Conservation (phyloP, 2,329 filamentous ascomycete genomes). For the Penicillium carneum region DNA sequence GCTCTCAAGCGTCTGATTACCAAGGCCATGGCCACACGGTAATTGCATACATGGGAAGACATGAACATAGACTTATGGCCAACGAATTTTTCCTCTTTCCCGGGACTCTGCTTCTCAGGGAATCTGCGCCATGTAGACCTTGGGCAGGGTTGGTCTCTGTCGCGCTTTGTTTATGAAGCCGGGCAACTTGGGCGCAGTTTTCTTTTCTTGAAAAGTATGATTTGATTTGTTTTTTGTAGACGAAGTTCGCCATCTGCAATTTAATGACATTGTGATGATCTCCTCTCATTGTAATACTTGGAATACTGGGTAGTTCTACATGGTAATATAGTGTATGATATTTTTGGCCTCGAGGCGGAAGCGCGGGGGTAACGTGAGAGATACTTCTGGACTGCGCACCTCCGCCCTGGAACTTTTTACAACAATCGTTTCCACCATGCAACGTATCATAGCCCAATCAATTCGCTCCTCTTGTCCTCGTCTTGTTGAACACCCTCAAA, state of each 20-base stretch:
- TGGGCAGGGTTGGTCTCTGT: slow-evolving; percentile 35
- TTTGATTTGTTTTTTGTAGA: slow-evolving; percentile 37
- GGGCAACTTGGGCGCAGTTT: slow-evolving; percentile 39
- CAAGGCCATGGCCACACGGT: slow-evolving; percentile 95
- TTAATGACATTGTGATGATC: slow-evolving; percentile 44
- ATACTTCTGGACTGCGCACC: background rate
- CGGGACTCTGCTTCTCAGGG: slow-evolving; percentile 22
- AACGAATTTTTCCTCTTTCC: slow-evolving; percentile 29
- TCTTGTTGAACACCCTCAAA: background rate
- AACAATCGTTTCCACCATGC: slow-evolving; percentile 23
- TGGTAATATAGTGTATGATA: background rate
- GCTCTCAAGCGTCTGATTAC: slow-evolving; percentile 96
- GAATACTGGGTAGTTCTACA: background rate
- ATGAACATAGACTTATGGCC: slow-evolving; percentile 39
- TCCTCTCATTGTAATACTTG: slow-evolving; percentile 20
- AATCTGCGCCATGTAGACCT: slow-evolving; percentile 36
- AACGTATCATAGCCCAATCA: slow-evolving; percentile 21
- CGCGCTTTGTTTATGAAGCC: slow-evolving; percentile 38
- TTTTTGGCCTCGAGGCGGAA: background rate
- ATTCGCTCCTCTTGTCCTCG: slow-evolving; percentile 2
- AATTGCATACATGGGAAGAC: slow-evolving; percentile 53
- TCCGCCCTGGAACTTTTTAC: slow-evolving; percentile 1
- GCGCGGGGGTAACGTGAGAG: background rate
- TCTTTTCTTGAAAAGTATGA: slow-evolving; percentile 42
- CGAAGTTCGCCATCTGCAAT: slow-evolving; percentile 42